Conservation (phyloP, 148 eudicot species). For the Oxyria digyna region DNA sequence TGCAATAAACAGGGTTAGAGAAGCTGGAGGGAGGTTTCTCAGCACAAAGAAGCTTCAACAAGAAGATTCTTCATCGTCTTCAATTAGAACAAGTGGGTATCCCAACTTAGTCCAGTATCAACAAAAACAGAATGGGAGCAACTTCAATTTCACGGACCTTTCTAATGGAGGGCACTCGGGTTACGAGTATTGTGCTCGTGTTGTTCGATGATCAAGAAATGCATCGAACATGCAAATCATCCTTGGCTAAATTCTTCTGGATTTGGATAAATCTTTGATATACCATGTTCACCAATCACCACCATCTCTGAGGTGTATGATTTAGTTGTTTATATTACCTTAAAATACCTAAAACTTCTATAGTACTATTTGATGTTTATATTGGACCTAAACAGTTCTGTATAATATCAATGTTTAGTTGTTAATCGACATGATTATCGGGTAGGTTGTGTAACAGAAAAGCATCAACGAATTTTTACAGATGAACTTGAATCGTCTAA, state of each 20-base stretch:
- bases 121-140: slow-evolving; percentile 15
- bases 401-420: not conserved
- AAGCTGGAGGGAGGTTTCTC: slow-evolving; percentile 81
- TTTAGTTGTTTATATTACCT: not conserved
- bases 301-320: not conserved
- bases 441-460: too few relatives aligned
- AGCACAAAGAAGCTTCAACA: slow-evolving; percentile 48
- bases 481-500: too few relatives aligned
- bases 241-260: slow-evolving; percentile 58
- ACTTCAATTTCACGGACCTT: slow-evolving; percentile 11
- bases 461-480: too few relatives aligned
- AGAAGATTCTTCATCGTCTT: not conserved
- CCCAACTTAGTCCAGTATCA: slow-evolving; percentile 4
- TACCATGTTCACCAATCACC: too few relatives aligned
- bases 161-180: slow-evolving; percentile 16
- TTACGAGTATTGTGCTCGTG: slow-evolving; percentile 28
- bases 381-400: not conserved
- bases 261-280: too few relatives aligned
- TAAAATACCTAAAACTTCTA: not conserved
- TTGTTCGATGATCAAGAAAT: slow-evolving; percentile 35
- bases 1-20: slow-evolving; percentile 78
- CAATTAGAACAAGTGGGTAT: not conserved
- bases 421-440: too few relatives aligned
- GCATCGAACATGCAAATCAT: slow-evolving; percentile 72
- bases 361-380: not conserved